Base-by-base conservation (phyloP, 2,329 filamentous ascomycete species). In the Colletotrichum incanum region DNA sequence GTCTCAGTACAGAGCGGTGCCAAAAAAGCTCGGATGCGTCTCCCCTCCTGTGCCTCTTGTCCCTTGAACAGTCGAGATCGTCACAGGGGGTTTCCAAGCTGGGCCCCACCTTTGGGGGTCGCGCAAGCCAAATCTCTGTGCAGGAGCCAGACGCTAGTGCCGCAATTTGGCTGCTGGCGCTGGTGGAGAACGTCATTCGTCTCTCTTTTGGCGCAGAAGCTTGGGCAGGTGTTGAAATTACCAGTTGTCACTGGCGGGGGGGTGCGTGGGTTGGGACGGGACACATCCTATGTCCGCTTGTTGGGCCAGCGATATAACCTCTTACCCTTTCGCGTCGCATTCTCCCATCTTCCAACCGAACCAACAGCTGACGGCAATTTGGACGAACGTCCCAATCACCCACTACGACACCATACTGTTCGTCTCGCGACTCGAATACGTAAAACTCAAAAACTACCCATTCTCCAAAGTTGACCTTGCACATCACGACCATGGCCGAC, bases 401-500 rank as follows among this genome's bases (percentile, higher is more conserved):
- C 16, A 5, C 14, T 12, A 52, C 60, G 49, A 45, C 23, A 28
- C 37, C 18, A 28, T 23, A 23, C n/a, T 28, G 39, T n/a, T 26
- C 12, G 9, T 20, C 34, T 23, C 45, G n/a, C 64, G 23, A 58
- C 2, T 41, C 45, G 20, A 34, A 26, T 45, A n/a, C 28, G 16
- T 18, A 41, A 54, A 47, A 28, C 54, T 20, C 39, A 50, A 43
- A 5, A 18, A 39, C 63, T 14, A n/a, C 14, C 31, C 5, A 34
- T 58, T 20, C 20, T 18, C 39, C 49, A 28, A 37, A 31, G 12
- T 47, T 55, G 62, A 76, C 37, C 58, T 79, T 81, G 79, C 67
- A 78, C 45, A 72, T 76, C 64, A 73, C 75, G 20, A 74, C 73
- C 28, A 82, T 82, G 54, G 80, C 81, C 23, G 78, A 77, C 31